Evolutionary conservation across 2,329 filamentous ascomycete genomes (phyloP), one percentile per base, ranked within the genome.

Genomic region (Arthrobotrys megalospora): DNA sequence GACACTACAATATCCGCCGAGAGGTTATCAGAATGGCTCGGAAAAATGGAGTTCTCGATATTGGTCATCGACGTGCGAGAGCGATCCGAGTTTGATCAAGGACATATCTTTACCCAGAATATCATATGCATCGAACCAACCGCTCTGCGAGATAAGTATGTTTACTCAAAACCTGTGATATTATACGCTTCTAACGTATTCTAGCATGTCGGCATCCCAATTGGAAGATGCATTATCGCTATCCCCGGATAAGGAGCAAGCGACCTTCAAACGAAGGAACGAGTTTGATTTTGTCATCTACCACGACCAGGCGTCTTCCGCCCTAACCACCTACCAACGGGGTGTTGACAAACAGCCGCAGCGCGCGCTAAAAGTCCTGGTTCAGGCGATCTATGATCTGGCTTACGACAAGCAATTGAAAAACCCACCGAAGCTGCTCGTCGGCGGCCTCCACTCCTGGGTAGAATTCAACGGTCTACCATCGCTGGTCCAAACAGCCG

Each of bases 111-210:
- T 86, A 90, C 92, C 5, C 91, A 91, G 70, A 91, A 90, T 5
- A 92, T 94, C 45, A 93, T 99, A 52, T 99, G 96, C 84, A 89
- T 99, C 77, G 96, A 99, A 82, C 93, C 94, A 24, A 89, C 96
- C 52, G 88, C 91, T 8, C 84, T 93, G 58, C 89, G 92, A 68
- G 89, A 91, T 52, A 91, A 89, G 81, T 91, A 90, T 14, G 90
- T 89, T 82, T 87, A n/a, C 48, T 86, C 28, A 3, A 7, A 86
- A 11, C 86, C 0, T 24, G 36, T 6, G 6, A 19, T 21, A 11
- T 21, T 32, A 4, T 36, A 10, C 7, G 6, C 16, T 43, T 12
- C 66, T 79, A 48, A 70, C 43, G 24, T 48, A 55, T 41, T 19
- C 2, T 55, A 82, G 89, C 53, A 87, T 91, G 19, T 90, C 90